These are phyloP conservation scores for Bassia scoparia DNA, from an alignment of 148 eudicot genomes.

Conservation along the genomic window DNA sequence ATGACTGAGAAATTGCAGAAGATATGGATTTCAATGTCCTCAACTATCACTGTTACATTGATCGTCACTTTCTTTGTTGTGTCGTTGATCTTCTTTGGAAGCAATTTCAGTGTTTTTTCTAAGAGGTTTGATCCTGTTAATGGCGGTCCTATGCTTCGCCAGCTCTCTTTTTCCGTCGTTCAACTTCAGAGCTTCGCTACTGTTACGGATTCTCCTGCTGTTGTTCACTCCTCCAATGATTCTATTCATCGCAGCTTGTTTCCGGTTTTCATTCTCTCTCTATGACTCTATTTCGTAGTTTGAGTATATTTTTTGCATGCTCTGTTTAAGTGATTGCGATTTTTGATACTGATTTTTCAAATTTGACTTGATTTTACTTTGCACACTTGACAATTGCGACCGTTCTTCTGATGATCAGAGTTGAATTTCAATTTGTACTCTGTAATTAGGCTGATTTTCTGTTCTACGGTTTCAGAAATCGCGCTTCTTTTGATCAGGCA, in stretches of 20 bases:
- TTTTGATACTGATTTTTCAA: not conserved
- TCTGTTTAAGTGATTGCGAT: not conserved
- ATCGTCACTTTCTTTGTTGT: constrained; percentile 14
- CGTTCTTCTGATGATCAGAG: too few species aligned
- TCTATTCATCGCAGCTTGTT: not conserved
- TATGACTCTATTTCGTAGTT: not conserved
- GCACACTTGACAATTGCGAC: not conserved
- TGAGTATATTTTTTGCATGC: not conserved
- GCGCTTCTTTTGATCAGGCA: not conserved
- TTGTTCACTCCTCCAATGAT: not conserved
- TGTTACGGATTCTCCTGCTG: not conserved
- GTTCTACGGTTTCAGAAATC: not conserved
- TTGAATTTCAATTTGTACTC: too few species aligned
- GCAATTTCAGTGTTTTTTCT: not conserved
- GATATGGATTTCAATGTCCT: not conserved
- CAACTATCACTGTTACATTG: constrained; percentile 9
- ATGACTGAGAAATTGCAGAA: constrained; percentile 16
- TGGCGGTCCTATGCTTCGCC: constrained; percentile 18
- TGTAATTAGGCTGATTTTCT: not conserved
- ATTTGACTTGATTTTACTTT: not conserved
- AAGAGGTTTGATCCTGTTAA: constrained; percentile 3
- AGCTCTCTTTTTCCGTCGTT: constrained; percentile 14
- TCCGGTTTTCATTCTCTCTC: constrained; percentile 15
- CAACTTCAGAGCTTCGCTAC: constrained; percentile 21
- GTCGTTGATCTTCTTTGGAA: not conserved